A percentile compares a stretch with the other conserved stretches of the same genome.
These are phyloP conservation scores for Chernovozyma sophiae-reginae DNA, from an alignment of 1,139 yeast genomes.

Conservation along the genomic window DNA sequence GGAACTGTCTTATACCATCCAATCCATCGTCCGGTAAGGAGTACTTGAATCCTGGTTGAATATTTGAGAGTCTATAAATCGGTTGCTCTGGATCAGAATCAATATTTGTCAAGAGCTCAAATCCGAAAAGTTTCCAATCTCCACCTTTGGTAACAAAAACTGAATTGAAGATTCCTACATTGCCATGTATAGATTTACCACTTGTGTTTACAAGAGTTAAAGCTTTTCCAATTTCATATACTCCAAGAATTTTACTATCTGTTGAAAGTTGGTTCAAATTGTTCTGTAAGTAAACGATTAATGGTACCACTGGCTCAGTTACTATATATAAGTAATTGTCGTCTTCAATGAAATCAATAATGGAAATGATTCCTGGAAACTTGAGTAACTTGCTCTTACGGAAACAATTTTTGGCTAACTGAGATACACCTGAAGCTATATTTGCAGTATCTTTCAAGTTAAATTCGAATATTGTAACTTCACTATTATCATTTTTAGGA, in stretches of 20 bases:
- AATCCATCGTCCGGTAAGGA: conserved; percentile 50
- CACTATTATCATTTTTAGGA: conserved; percentile 33
- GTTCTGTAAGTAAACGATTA: conserved; percentile 31
- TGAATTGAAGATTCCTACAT: conserved; percentile 47
- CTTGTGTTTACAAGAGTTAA: conserved; percentile 60
- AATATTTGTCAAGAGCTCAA: conserved; percentile 62
- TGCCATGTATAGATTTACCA: conserved; percentile 65
- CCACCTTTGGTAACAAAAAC: conserved; percentile 64
- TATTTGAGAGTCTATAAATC: conserved; percentile 27
- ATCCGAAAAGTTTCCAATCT: conserved; percentile 84
- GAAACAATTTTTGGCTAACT: conserved; percentile 61
- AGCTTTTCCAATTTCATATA: conserved; percentile 53
- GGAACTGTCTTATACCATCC: conserved; percentile 35
- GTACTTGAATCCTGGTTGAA: conserved; percentile 21
- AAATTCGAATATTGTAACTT: conserved; percentile 62
- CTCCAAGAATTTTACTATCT: conserved; percentile 52
- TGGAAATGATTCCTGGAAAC: conserved; percentile 72
- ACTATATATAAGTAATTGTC: conserved; percentile 62
- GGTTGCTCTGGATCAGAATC: conserved; percentile 50
- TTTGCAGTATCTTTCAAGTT: conserved; percentile 42
- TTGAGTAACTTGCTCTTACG: conserved; percentile 64
- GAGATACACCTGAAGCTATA: conserved; percentile 24
- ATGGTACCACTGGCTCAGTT: conserved; percentile 74
- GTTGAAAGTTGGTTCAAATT: conserved; percentile 14
- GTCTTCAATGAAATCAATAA: conserved; percentile 67